phyloP scores from a whole-genome alignment of 2,329 filamentous ascomycete species.

The Coniochaeta sp. region DNA sequence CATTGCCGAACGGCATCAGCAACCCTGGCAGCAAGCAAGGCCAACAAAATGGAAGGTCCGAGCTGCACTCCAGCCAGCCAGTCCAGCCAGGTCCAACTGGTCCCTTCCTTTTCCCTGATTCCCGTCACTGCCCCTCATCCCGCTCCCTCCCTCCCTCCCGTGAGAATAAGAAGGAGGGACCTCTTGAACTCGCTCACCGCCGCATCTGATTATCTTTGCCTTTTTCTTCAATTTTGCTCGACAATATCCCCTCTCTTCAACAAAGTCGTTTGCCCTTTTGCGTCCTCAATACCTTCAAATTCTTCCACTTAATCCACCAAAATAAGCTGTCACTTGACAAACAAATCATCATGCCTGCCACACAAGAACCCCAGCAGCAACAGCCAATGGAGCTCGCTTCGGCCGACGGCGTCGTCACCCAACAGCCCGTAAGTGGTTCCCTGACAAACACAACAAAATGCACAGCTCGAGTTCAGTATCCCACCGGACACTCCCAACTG shows the following conservation, averaged over 20 bases:
- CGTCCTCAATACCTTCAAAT: too few relatives aligned
- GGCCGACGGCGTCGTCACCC: slow-evolving; percentile 16
- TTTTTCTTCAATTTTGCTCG: background rate
- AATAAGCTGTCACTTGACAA: background rate
- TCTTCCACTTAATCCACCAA: background rate
- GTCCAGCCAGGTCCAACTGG: too few relatives aligned
- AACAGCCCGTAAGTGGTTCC: slow-evolving; percentile 21
- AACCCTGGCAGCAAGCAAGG: background rate
- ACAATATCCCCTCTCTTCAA: too few relatives aligned
- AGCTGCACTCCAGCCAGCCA: background rate
- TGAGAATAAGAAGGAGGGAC: slow-evolving; percentile 7
- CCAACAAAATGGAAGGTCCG: background rate
- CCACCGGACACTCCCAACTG: too few relatives aligned
- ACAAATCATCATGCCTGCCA: slow-evolving; percentile 21
- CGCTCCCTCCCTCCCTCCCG: background rate
- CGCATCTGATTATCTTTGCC: background rate
- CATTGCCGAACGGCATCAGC: background rate
- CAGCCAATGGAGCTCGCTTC: slow-evolving; percentile 21
- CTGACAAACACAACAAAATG: background rate
- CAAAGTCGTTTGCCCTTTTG: too few relatives aligned
- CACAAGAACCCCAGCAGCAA: slow-evolving; percentile 18
- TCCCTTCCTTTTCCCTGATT: background rate
- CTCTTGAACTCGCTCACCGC: background rate
- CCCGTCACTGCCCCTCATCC: background rate
- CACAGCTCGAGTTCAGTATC: background rate